Conservation (phyloP, 2,329 filamentous ascomycete species). For the Cadophora sp. region DNA sequence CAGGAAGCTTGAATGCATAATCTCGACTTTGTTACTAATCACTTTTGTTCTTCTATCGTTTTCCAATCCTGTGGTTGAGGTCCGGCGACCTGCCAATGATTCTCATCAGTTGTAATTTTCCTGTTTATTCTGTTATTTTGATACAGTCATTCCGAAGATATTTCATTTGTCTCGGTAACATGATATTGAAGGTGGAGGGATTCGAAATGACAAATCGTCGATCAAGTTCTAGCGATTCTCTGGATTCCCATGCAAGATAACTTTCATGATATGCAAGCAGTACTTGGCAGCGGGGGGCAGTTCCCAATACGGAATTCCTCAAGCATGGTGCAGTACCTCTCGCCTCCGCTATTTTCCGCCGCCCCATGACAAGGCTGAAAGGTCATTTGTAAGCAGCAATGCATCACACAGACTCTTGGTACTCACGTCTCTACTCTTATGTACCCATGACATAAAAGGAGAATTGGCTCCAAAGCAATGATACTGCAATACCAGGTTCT, state of each 20-base stretch:
- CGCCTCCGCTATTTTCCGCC: neutral
- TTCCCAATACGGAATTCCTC: neutral
- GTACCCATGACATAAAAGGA: neutral
- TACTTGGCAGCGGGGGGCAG: neutral
- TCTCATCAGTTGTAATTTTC: too few species aligned
- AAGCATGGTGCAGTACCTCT: neutral
- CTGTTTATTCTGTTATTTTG: too few species aligned
- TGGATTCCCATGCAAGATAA: too few species aligned
- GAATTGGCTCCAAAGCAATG: neutral
- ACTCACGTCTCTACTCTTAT: neutral
- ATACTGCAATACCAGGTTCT: neutral
- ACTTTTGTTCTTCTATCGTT: too few species aligned
- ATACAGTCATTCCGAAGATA: neutral
- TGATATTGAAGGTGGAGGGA: neutral
- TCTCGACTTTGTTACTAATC: too few species aligned
- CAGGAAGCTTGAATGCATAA: neutral
- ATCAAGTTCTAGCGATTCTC: neutral
- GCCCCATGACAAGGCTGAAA: constrained; percentile 1
- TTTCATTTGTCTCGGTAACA: neutral
- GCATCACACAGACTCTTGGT: neutral
- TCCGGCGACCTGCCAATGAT: neutral
- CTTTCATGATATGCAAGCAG: neutral
- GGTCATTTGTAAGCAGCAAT: neutral
- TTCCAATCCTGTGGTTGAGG: too few species aligned
- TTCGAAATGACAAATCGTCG: neutral